Conservation (phyloP, 129 eudicot species). For the Arctium minus region DNA sequence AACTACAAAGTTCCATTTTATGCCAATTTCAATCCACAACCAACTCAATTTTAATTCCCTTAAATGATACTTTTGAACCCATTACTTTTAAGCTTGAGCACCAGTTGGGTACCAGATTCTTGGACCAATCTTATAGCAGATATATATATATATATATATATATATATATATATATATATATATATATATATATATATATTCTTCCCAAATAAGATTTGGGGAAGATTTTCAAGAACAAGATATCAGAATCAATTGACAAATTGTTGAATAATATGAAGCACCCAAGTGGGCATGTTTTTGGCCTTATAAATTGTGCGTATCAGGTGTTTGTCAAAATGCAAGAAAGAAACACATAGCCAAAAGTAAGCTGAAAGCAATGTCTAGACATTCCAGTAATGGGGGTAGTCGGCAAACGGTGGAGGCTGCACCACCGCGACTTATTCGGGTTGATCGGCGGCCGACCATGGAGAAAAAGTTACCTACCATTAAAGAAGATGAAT, state of each 20-base stretch:
- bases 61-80: neutral
- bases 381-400: constrained; percentile 21
- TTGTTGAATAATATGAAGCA: constrained; percentile 22
- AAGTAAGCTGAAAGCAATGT: constrained; percentile 18
- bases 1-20: neutral
- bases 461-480: constrained; percentile 39
- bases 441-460: constrained; percentile 34
- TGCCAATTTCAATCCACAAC: constrained; percentile 11
- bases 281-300: constrained; percentile 30
- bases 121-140: neutral
- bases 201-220: neutral
- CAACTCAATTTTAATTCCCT: neutral
- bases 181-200: neutral
- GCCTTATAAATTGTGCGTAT: constrained; percentile 26
- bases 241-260: constrained; percentile 20
- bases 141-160: neutral
- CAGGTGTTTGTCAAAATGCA: constrained; percentile 27
- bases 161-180: neutral
- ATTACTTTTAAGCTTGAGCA: constrained; percentile 4
- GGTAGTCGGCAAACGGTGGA: constrained; percentile 27
- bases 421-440: constrained; percentile 31
- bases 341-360: constrained; percentile 3
- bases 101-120: constrained; percentile 24
- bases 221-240: constrained; percentile 1
- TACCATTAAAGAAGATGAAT: constrained; percentile 39